Evolutionary conservation across 2,329 filamentous ascomycete species (phyloP).

Genomic region (Sporothrix variecibatus): DNA sequence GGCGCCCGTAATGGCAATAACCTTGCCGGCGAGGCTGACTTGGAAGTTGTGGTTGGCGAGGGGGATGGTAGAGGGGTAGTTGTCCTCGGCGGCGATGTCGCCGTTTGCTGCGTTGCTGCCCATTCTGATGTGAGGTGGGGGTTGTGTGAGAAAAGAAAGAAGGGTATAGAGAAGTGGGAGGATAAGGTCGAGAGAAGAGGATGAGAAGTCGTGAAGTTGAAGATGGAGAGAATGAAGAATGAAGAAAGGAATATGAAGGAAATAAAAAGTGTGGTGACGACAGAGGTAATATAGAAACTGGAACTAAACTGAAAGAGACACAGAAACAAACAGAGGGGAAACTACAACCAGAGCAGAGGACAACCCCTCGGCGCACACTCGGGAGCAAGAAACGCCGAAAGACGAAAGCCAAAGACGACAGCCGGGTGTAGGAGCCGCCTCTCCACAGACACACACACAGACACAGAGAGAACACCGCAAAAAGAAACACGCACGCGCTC

Average conservation of each 20-base stretch:
- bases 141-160: neutral
- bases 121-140: constrained; percentile 7
- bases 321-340: neutral
- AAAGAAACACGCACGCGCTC: neutral
- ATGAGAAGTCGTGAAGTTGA: neutral
- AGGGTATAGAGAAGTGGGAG: neutral
- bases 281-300: neutral
- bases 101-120: constrained; percentile 8
- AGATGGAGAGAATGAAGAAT: neutral
- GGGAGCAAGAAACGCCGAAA: constrained; percentile 10
- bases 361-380: neutral
- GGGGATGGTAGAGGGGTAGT: constrained; percentile 38
- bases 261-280: neutral
- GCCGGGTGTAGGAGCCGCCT: neutral
- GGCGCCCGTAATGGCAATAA: constrained; percentile 47
- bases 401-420: neutral
- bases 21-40: constrained; percentile 41
- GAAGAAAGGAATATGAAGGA: neutral
- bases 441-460: neutral
- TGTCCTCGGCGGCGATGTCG: constrained; percentile 16
- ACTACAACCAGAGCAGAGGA: too few species aligned
- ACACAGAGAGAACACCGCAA: neutral
- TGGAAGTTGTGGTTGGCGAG: constrained; percentile 40
- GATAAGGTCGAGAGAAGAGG: neutral
- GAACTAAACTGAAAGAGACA: neutral